Base-by-base conservation (phyloP, 495 filamentous ascomycete genomes). In the Talaromyces wortmannii region DNA sequence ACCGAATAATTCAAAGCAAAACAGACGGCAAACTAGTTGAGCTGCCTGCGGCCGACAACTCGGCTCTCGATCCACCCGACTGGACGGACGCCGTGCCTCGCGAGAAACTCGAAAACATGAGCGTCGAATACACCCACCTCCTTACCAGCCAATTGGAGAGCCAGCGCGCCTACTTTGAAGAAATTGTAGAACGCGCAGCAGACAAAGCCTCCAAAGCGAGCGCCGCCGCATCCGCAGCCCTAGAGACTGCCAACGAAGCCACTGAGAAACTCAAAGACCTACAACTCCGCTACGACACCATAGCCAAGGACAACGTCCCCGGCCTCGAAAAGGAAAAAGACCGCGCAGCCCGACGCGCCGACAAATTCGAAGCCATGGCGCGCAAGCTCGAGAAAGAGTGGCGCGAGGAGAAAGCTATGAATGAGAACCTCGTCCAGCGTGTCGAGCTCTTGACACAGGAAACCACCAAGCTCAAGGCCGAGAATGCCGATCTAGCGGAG, bases 161-260 rank as follows among this genome's bases (percentile, higher is more conserved):
- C 54, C 94, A 98, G 62, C 84, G 94, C 45, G 77, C 87, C 5
- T 98, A 97, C 67, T 98, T 95, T 62, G 94, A 97, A 64, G 92
- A 94, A 60, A 84, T 95, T 67, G 80, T 98, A 56, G 87, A 87
- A 62, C 91, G 94, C 53, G 91, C 91, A 2, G 92, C 85, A 0
- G 91, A 96, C 69, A 98, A 97, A 68, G 91, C 95, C 2, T 78
- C 84, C 15, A 81, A 86, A 61, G 90, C 91, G 6, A 76, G 81
- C 3, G 70, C 80, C 0, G 74, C 82, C 0, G 91, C 90, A 3
- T 79, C 87, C 23, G 71, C 75, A 15, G 89, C 90, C 0, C 67
- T 75, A 0, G 61, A 67, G 8, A 68, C 78, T n/a, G 84, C 85
- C 2, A 64, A 69, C 3, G 68, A 73, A 10, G 79, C 84, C 0